Conservation (phyloP, 2,329 filamentous ascomycete species). For the Alternaria infectoria region DNA sequence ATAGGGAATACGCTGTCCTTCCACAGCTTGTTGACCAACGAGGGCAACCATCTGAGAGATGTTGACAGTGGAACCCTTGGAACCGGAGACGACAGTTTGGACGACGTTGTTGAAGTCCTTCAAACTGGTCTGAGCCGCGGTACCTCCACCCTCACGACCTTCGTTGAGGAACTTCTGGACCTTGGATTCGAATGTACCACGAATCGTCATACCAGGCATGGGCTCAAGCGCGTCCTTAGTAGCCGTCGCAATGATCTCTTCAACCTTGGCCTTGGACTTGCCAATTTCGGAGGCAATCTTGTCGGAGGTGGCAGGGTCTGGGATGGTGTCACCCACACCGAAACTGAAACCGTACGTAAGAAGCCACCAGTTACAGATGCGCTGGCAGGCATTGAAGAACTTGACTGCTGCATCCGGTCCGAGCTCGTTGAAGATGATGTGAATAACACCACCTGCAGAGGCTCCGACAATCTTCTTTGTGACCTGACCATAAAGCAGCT, state of each 20-base stretch:
- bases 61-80: constrained; percentile 98
- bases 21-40: constrained; percentile 96
- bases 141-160: constrained; percentile 95
- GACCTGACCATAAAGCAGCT: constrained; percentile 88
- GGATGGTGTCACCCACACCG: constrained; percentile 97
- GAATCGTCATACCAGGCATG: constrained; percentile 97
- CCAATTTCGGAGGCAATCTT: constrained; percentile 84
- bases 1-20: constrained; percentile 98
- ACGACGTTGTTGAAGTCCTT: constrained; percentile 97
- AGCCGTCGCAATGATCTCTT: constrained; percentile 74
- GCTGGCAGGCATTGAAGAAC: constrained; percentile 95
- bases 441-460: constrained; percentile 86
- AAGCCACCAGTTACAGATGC: constrained; percentile 96
- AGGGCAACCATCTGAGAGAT: constrained; percentile 99
- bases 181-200: constrained; percentile 97
- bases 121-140: constrained; percentile 85
- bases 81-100: constrained; percentile 94
- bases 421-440: constrained; percentile 95
- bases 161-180: constrained; percentile 93
- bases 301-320: constrained; percentile 81
- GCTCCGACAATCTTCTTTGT: constrained; percentile 96
- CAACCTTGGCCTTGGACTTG: constrained; percentile 81
- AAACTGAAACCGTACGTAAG: constrained; percentile 97
- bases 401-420: constrained; percentile 84
- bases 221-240: constrained; percentile 88